Base-by-base conservation (phyloP, 2,329 filamentous ascomycete species). In the Dothiorella sarmentorum region DNA sequence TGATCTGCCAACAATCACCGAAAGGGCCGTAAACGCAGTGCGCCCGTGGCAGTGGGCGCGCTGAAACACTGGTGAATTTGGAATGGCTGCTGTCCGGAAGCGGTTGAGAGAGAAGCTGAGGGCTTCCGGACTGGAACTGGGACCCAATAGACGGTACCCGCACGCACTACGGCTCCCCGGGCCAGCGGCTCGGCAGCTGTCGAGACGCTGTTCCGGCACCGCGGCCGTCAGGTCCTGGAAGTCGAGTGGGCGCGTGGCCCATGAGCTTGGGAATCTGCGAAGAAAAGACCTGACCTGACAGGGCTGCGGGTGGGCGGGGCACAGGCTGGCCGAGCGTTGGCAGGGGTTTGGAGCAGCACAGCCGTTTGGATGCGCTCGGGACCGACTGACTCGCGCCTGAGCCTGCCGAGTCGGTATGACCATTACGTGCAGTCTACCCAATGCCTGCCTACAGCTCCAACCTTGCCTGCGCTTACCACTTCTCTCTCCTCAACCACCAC, bases 391-490 rank as follows among this genome's bases (percentile, higher is more conserved):
- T 53, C 49, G 49, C 33, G 24, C 49, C 49, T 26, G 29, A 18
- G n/a, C n/a, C n/a, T 18, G 27, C 27, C 29, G 17, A 24, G 10
- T 20, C 15, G n/a, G 35, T n/a, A 51, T 51, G 45, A 40, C 31
- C 49, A 53, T 53, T 53, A 53, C 47, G 45, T 35, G 47, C 47
- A 52, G 49, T 35, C 33, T 37, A 38, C 47, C 49, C 29, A 17
- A 53, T 33, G 33, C 44, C 18, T 13, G n/a, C 53, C 24, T 35
- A 24, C 40, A 37, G 17, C 55, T 49, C 55, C 44, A 58, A 31
- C 18, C 44, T 17, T 31, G n/a, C 44, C 44, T 15, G 29, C 44
- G 18, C n/a, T n/a, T n/a, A n/a, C n/a, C n/a, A n/a, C n/a, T n/a
- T n/a, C n/a, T n/a, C n/a, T n/a, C n/a, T n/a, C n/a, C n/a, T n/a